Percentiles rank a stretch among this genome's conserved stretches.
phyloP scores from a whole-genome alignment of 306 rosid genomes.

The Macrotyloma uniflorum region DNA sequence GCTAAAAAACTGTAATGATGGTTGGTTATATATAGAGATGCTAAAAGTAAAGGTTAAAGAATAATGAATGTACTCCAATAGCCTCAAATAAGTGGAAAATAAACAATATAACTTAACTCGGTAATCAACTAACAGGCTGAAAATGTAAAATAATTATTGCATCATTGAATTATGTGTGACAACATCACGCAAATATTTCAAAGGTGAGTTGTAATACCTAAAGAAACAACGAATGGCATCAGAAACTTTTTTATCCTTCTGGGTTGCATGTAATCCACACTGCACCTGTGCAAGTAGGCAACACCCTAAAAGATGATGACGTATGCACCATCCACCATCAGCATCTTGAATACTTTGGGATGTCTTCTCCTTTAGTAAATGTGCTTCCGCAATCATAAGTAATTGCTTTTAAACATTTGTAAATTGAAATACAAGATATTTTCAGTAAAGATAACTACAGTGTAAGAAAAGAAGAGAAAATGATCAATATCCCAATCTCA shows the following conservation, averaged over 20 bases:
- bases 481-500: not conserved
- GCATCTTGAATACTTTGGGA: conserved; percentile 76
- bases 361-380: conserved; percentile 80
- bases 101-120: conserved; percentile 14
- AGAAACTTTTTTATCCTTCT: conserved; percentile 73
- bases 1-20: too few relatives aligned
- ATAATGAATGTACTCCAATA: too few relatives aligned
- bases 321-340: conserved; percentile 87
- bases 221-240: conserved; percentile 93
- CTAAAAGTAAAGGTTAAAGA: too few relatives aligned
- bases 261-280: conserved; percentile 62
- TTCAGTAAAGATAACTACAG: conserved; percentile 33
- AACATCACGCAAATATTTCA: not conserved
- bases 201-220: conserved; percentile 55
- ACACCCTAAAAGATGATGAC: conserved; percentile 92
- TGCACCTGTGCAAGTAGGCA: conserved; percentile 87
- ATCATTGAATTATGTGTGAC: conserved; percentile 1
- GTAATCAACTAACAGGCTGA: not conserved
- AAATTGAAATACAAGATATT: conserved; percentile 35
- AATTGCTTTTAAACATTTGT: conserved; percentile 57
- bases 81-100: conserved; percentile 15
- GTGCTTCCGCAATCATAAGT: conserved; percentile 73
- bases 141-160: conserved; percentile 16
- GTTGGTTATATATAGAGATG: too few relatives aligned
- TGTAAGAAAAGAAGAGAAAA: conserved; percentile 7